Percentiles rank a stretch among this genome's conserved stretches.
Conservation (phyloP, 2,329 filamentous ascomycete genomes). For the Stachybotrys chartarum region DNA sequence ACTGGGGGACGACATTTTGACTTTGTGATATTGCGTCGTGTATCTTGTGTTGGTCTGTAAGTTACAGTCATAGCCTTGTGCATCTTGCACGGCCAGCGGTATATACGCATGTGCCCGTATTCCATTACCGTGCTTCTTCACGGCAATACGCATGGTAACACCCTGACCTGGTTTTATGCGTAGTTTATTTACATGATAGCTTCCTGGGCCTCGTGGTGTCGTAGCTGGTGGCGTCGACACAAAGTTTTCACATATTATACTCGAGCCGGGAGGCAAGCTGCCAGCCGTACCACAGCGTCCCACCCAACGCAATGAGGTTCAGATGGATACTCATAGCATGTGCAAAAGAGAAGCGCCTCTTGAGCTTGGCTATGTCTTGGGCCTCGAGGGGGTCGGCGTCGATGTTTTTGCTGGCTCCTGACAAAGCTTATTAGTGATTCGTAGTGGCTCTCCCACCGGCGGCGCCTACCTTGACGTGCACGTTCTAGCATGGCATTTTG, state of each 20-base stretch:
- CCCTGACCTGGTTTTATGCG: no score
- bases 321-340: slow-evolving; percentile 36
- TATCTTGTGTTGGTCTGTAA: no score
- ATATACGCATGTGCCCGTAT: no score
- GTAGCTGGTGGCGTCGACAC: no score
- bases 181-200: no score
- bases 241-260: background rate
- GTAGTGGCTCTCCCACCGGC: background rate
- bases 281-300: slow-evolving; percentile 21
- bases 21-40: no score
- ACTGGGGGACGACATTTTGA: no score
- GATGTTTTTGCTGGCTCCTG: slow-evolving; percentile 5
- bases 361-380: slow-evolving; percentile 10
- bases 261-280: slow-evolving; percentile 14
- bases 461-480: slow-evolving; percentile 11
- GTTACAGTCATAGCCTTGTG: no score
- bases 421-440: background rate
- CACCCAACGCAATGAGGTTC: slow-evolving; percentile 27
- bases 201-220: no score
- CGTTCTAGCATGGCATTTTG: slow-evolving; percentile 16
- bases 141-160: no score
- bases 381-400: background rate
- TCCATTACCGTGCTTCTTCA: no score
- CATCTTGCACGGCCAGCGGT: no score
- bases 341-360: slow-evolving; percentile 22